Conservation (phyloP, 805 yeast genomes). For the Nakazawaea wickerhamii region DNA sequence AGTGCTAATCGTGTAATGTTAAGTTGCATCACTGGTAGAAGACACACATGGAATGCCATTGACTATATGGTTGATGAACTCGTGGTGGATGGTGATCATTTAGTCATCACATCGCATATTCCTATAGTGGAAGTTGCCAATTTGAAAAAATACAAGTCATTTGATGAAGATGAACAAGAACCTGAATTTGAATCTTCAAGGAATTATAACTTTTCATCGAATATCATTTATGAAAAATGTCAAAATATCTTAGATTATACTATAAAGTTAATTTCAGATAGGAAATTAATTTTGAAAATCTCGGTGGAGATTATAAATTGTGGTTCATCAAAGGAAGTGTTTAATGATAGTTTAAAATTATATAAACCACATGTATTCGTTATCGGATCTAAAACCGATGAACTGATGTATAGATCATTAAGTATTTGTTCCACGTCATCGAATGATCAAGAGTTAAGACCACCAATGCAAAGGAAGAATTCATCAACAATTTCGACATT, state of each 20-base stretch:
- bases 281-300: constrained; percentile 30
- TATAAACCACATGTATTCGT: constrained; percentile 55
- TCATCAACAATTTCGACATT: constrained; percentile 11
- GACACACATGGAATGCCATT: constrained; percentile 69
- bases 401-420: constrained; percentile 12
- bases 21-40: constrained; percentile 57
- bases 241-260: constrained; percentile 22
- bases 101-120: constrained; percentile 51
- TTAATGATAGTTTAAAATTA: constrained; percentile 49
- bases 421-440: constrained; percentile 4
- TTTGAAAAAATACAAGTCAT: constrained; percentile 1
- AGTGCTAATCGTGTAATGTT: constrained; percentile 36
- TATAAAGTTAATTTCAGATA: not conserved
- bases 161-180: constrained; percentile 18
- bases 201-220: constrained; percentile 17
- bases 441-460: not conserved
- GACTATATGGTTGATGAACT: constrained; percentile 56
- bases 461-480: not conserved
- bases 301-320: constrained; percentile 56
- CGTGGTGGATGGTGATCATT: constrained; percentile 56
- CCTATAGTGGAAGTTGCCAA: constrained; percentile 7
- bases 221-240: constrained; percentile 22
- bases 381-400: constrained; percentile 30
- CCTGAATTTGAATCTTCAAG: constrained; percentile 17
- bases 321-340: constrained; percentile 37